Evolutionary conservation across 345 rosid genomes (phyloP).

Genomic region (Angophora floribunda): DNA sequence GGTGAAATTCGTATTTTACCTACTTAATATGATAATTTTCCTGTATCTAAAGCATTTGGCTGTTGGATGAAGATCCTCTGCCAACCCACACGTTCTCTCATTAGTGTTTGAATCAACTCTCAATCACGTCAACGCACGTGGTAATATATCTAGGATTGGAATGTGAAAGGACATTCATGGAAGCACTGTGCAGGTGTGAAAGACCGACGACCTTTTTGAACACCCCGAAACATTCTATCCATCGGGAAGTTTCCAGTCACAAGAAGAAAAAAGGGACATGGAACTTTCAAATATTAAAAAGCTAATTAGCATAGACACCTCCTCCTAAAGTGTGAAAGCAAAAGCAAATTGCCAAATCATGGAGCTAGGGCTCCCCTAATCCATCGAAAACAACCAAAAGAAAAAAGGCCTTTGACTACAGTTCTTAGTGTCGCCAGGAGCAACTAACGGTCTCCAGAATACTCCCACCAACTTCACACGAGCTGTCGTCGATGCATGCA

Average conservation of each 20-base stretch:
- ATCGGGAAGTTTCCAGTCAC: fast-evolving
- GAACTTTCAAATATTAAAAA: neutral
- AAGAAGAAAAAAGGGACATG: neutral
- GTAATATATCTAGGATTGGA: neutral
- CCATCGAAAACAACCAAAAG: neutral
- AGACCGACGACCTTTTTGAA: neutral
- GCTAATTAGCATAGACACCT: neutral
- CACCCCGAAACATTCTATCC: neutral
- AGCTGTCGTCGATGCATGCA: neutral
- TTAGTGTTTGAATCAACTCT: neutral
- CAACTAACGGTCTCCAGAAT: neutral
- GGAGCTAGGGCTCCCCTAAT: neutral
- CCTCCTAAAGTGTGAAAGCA: neutral
- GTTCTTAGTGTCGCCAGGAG: neutral
- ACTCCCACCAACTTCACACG: neutral
- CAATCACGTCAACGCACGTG: neutral
- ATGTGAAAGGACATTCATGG: neutral
- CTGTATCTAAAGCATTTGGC: neutral
- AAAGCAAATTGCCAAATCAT: neutral
- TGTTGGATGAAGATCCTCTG: neutral
- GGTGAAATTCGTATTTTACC: neutral
- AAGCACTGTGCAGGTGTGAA: fast-evolving
- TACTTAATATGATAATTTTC: neutral
- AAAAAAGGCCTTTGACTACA: neutral
- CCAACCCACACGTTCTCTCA: neutral